Conservation (phyloP, 441 rosid genomes). For the Croton laevigatus region DNA sequence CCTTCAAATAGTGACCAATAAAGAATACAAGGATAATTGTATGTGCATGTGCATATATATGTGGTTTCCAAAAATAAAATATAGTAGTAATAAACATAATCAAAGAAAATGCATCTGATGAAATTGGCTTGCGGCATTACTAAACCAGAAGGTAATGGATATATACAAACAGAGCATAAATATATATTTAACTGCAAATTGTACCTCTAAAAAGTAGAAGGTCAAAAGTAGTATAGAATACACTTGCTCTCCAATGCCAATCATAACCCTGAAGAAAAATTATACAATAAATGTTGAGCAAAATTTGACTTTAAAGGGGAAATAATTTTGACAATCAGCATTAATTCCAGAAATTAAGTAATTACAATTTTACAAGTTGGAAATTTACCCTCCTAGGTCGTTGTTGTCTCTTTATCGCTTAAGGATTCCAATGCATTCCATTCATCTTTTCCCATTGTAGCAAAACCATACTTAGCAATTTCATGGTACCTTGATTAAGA, state of each 20-base stretch:
- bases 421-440: constrained; percentile 32
- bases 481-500: constrained; percentile 72
- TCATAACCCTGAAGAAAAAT: constrained; percentile 61
- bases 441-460: constrained; percentile 50
- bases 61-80: no score
- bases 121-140: constrained; percentile 1
- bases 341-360: constrained; percentile 8
- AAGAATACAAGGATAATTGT: no score
- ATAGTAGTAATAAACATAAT: neutral
- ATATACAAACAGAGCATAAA: neutral
- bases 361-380: constrained; percentile 1
- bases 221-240: constrained; percentile 74
- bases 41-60: no score
- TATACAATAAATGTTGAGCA: constrained; percentile 16
- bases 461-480: constrained; percentile 77
- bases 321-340: neutral
- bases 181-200: neutral
- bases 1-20: no score
- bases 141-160: neutral
- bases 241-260: constrained; percentile 84
- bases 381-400: constrained; percentile 62
- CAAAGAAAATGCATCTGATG: neutral
- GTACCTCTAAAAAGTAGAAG: constrained; percentile 83
- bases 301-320: neutral
- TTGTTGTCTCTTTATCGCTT: constrained; percentile 36